Evolutionary conservation across 352 stramenopile genomes (phyloP).

Genomic region (Pythium coloratum): DNA sequence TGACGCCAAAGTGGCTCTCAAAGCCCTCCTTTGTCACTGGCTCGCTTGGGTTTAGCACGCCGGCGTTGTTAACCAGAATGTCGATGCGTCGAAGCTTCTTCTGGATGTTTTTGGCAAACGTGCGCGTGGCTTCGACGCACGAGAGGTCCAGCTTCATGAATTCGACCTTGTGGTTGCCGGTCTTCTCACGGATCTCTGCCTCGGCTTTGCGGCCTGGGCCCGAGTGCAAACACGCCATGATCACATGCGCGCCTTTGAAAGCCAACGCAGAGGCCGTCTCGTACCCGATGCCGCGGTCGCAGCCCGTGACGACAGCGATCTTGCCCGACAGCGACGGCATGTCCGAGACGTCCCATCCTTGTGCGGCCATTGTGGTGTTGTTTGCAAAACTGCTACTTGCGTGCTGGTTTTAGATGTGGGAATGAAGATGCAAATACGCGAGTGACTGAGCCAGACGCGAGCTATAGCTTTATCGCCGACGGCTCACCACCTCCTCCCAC

Average conservation of each 20-base stretch:
- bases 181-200: slow-evolving; percentile 16
- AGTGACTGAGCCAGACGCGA: not conserved
- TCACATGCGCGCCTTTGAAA: slow-evolving; percentile 58
- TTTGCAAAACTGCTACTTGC: not conserved
- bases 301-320: slow-evolving; percentile 79
- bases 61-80: slow-evolving; percentile 47
- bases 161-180: slow-evolving; percentile 25
- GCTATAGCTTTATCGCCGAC: not conserved
- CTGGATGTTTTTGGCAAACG: slow-evolving; percentile 35
- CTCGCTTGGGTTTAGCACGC: slow-evolving; percentile 36
- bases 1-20: slow-evolving; percentile 67
- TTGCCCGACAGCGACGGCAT: slow-evolving; percentile 49
- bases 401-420: not conserved
- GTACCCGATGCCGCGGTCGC: slow-evolving; percentile 85
- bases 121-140: slow-evolving; percentile 31
- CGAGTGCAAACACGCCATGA: slow-evolving; percentile 69
- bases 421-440: not conserved
- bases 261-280: slow-evolving; percentile 63
- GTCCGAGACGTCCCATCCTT: slow-evolving; percentile 24
- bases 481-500: not conserved
- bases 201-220: slow-evolving; percentile 10
- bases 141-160: slow-evolving; percentile 45
- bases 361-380: slow-evolving; percentile 5
- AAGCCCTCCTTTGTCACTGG: slow-evolving; percentile 39
- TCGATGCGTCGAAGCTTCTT: slow-evolving; percentile 32